Base-by-base conservation (phyloP, 306 rosid genomes). In the Calophaca sinica region DNA sequence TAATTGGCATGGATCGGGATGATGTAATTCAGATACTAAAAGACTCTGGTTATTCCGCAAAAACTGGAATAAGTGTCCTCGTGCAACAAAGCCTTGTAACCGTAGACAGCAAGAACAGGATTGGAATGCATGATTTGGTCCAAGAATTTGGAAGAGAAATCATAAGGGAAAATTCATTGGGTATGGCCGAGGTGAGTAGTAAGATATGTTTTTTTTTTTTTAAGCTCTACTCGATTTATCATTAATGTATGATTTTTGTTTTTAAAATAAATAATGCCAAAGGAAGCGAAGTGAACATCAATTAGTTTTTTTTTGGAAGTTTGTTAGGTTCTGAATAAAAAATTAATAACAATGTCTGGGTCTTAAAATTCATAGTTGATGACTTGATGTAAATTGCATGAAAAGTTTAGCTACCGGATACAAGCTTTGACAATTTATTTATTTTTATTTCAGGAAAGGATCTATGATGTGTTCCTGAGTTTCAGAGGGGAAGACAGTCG, bases 11-110 rank as follows among this genome's bases (percentile, higher is more conserved):
- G 60, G 33, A 20, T 11, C 60, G 1, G 5, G 35, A 54, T 54
- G 60, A 54, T 54, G 60, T 54, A 4, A 54, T 54, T 54, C 60
- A 54, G 11, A 20, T 54, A 54, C 29, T 54, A 54, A 20, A 54
- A 54, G 60, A 29, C 28, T 54, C 35, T 54, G 60, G 60, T 20
- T 54, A 54, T 54, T 28, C 60, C 29, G 60, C 2, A 54, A 9
- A 54, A 52, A 20, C 33, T 20, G 60, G 32, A 54, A 7, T 54
- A 15, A 26, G 60, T 15, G 32, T 7, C 33, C 60, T 54, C 3
- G 60, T 54, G 9, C 35, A 54, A 54, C 60, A 54, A 54, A 26
- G 60, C 12, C 60, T 54, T 54, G 60, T 54, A 54, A 54, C 33
- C 20, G 32, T 54, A 54, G 60, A 54, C 29, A 15, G 60, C 33